phyloP scores from a whole-genome alignment of 2,329 filamentous ascomycete genomes.

The Trichoderma sp. region DNA sequence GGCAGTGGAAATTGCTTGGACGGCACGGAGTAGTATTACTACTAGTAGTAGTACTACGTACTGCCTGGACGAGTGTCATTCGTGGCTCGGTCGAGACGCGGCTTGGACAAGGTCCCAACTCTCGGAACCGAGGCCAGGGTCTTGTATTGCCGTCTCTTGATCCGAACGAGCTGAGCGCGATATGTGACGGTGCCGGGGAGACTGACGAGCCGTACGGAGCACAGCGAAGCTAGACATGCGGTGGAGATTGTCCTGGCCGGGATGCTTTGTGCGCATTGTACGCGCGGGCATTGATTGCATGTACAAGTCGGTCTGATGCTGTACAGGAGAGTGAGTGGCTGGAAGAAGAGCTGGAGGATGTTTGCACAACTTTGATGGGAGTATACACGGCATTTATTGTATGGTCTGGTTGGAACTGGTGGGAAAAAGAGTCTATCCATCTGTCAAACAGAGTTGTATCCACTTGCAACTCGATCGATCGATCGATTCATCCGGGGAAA shows the following conservation, averaged over 20 bases:
- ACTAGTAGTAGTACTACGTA: no score
- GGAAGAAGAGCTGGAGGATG: background rate
- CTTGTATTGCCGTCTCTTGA: background rate
- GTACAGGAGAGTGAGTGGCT: background rate
- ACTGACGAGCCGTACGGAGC: background rate
- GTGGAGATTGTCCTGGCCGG: background rate
- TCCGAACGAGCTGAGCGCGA: background rate
- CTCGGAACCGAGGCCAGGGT: background rate
- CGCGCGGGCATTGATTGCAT: background rate
- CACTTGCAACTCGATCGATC: constrained; percentile 4
- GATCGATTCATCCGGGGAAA: constrained; percentile 5
- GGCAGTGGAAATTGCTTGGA: background rate
- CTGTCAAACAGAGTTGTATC: background rate
- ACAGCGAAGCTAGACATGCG: background rate
- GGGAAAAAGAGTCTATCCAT: background rate
- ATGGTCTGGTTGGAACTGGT: background rate
- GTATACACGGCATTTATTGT: background rate
- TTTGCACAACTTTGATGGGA: background rate
- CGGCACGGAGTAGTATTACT: no score
- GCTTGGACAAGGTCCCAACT: background rate
- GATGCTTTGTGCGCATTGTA: background rate
- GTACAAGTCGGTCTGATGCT: no score
- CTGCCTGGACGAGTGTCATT: background rate
- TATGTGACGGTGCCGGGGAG: background rate
- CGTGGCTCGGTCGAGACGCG: background rate